Conservation (phyloP, 2,329 filamentous ascomycete species). For the Hypoxylon sp. region DNA sequence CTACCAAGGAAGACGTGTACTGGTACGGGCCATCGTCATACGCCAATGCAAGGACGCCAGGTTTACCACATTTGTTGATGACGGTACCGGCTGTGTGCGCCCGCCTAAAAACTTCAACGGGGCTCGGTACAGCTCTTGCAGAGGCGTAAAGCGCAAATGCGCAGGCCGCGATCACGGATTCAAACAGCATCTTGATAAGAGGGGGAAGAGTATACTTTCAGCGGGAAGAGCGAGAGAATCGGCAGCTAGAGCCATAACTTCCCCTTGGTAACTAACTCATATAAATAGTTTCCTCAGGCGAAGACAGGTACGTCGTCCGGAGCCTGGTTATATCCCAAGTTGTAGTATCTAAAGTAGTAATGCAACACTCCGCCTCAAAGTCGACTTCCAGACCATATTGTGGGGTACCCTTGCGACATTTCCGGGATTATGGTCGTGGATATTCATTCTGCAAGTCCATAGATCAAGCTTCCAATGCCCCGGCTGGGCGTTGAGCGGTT, state of each 20-base stretch:
- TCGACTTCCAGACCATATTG: constrained; percentile 34
- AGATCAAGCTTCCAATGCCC: constrained; percentile 32
- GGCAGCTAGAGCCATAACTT: background rate
- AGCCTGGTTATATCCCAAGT: constrained; percentile 29
- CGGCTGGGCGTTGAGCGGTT: constrained; percentile 44
- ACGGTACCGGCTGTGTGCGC: constrained; percentile 59
- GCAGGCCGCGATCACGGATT: constrained; percentile 43
- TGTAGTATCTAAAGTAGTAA: constrained; percentile 26
- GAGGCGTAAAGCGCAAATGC: constrained; percentile 49
- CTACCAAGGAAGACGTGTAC: constrained; percentile 64
- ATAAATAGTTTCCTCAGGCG: constrained; percentile 23
- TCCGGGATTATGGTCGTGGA: constrained; percentile 19
- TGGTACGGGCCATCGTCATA: constrained; percentile 67
- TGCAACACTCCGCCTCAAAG: constrained; percentile 23
- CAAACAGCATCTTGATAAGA: constrained; percentile 46
- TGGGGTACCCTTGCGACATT: constrained; percentile 19
- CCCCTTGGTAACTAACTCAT: background rate
- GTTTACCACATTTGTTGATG: constrained; percentile 60
- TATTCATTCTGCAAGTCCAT: constrained; percentile 15
- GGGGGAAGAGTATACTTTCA: background rate
- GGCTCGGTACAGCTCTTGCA: constrained; percentile 53
- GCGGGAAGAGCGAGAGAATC: background rate
- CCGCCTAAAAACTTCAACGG: constrained; percentile 58
- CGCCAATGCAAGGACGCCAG: constrained; percentile 63
- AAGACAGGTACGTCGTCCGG: constrained; percentile 23